Base-by-base conservation (phyloP, 805 yeast genomes). In the Wickerhamiella shivajii region DNA sequence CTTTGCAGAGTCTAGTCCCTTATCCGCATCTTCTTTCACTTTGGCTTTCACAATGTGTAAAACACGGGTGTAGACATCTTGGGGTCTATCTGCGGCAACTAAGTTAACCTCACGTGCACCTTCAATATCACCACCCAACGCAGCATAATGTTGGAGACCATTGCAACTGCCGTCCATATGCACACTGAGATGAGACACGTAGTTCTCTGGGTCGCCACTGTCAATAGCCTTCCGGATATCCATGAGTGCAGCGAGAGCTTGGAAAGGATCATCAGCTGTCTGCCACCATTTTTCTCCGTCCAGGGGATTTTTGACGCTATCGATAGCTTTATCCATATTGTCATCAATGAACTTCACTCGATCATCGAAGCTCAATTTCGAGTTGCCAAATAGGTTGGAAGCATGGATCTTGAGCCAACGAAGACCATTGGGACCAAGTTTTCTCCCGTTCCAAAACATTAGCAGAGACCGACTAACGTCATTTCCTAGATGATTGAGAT, bases 81-180 rank as follows among this genome's bases (percentile, higher is more conserved):
- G 74, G 1, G 78, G 78, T 36, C 58, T 55, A 27, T 66, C 73
- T 6, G 67, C 59, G 2, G 73, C 73, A 10, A 63, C 51, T 46
- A 72, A 55, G 43, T 72, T 72, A 14, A 72, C 79, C 47, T 72
- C 74, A 21, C 53, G 53, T 1, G 77, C 79, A 44, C 78, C 79
- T 43, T 70, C 77, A 8, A 62, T 37, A 42, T 72, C 79, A 43
- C 78, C 77, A 34, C 78, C 78, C n/a, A 72, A 57, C 0, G 79
- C 79, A 3, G 79, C 79, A 47, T 72, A 72, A 47, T 72, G 79
- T 53, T 72, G 79, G 28, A 72, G 57, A 1, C 79, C 79, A 43
- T 72, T 72, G 49, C 79, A 72, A 2, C 77, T 69, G 22, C 79
- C 79, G 44, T 72, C 79, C 47, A 69, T 76, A 43, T 73, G 78